Conservation (phyloP, 108 stramenopile species). For the Mediolabrus comicus region DNA sequence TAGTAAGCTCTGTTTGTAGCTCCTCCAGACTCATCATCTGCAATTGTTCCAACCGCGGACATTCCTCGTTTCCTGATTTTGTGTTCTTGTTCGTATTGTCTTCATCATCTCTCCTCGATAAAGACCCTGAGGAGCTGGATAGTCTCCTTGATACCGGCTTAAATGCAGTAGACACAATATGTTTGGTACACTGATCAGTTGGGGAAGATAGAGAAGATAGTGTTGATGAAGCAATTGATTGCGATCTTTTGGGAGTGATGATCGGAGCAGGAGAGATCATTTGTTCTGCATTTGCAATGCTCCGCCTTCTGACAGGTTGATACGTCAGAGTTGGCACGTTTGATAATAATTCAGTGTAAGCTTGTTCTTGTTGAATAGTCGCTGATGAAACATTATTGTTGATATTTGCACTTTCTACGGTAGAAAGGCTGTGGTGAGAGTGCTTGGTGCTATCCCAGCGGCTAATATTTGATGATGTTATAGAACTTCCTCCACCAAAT, state of each 20-base stretch:
- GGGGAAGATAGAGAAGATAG: neutral
- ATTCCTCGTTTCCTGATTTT: conserved; percentile 9
- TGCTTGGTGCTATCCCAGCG: neutral
- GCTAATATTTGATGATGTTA: neutral
- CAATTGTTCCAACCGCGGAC: conserved; percentile 15
- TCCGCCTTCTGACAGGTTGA: no score
- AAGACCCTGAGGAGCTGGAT: neutral
- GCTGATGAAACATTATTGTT: no score
- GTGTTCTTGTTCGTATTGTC: neutral
- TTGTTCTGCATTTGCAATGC: neutral
- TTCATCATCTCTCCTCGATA: neutral
- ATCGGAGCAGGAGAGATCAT: neutral
- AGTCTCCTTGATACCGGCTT: neutral
- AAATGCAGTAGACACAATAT: neutral
- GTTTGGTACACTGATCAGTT: neutral
- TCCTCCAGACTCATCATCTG: conserved; percentile 4
- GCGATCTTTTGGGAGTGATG: neutral
- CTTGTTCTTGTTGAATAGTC: no score
- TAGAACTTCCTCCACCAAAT: neutral
- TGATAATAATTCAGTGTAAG: no score
- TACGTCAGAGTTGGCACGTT: no score
- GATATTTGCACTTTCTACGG: no score
- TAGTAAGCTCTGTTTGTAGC: conserved; percentile 10
- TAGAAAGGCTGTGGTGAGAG: neutral
- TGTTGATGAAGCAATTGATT: neutral